Percentiles rank a stretch among this genome's conserved stretches.
Conservation (phyloP, 1,284 basidiomycete genomes). For the Pseudozyma hubeiensis region DNA sequence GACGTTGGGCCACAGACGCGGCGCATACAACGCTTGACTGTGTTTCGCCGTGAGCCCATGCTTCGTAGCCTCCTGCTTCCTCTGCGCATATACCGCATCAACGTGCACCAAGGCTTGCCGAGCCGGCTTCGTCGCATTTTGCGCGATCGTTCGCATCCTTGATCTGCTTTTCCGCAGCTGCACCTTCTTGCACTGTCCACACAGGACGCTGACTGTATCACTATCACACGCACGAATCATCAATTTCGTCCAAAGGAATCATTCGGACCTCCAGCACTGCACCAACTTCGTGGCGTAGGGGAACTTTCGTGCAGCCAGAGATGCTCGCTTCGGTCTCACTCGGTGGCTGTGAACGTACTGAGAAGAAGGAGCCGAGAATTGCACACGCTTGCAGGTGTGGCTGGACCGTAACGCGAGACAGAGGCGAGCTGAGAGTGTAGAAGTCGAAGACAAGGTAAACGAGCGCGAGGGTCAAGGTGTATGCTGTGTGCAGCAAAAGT, state of each 20-base stretch:
- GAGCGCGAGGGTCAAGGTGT: conserved; percentile 8
- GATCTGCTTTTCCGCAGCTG: too few species aligned
- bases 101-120: too few species aligned
- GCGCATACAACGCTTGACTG: too few species aligned
- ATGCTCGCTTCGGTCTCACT: conserved; percentile 10
- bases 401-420: neutral
- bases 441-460: neutral
- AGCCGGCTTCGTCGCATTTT: too few species aligned
- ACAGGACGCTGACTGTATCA: conserved; percentile 34
- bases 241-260: conserved; percentile 1
- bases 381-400: conserved; percentile 17
- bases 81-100: too few species aligned
- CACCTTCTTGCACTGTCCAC: neutral
- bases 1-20: too few species aligned
- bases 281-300: neutral
- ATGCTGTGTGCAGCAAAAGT: conserved; percentile 48
- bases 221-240: conserved; percentile 18
- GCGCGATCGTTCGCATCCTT: too few species aligned
- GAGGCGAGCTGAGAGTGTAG: neutral
- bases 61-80: too few species aligned
- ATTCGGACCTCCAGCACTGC: neutral
- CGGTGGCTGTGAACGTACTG: neutral
- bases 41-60: too few species aligned
- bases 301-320: conserved; percentile 4
- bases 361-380: neutral